These are phyloP conservation scores for Termitomyces sp. DNA, from an alignment of 768 basidiomycete species.

Conservation along the genomic window DNA sequence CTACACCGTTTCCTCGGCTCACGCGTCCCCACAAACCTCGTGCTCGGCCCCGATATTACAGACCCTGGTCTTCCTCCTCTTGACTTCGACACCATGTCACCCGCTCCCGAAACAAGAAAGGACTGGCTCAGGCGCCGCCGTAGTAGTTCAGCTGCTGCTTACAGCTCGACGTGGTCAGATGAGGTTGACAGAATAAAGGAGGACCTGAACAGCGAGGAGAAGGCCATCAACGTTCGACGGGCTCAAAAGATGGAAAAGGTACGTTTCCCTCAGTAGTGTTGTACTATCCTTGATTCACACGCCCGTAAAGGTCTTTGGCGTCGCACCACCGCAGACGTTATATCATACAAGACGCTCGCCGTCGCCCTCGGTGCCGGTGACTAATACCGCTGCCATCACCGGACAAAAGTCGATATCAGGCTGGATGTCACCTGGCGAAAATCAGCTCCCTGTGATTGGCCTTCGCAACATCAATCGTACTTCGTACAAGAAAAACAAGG, in stretches of 20 bases:
- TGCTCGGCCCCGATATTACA: constrained; percentile 44
- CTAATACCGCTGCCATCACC: constrained; percentile 13
- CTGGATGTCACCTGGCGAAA: constrained; percentile 19
- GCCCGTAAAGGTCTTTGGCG: constrained; percentile 69
- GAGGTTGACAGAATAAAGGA: constrained; percentile 63
- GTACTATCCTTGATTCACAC: neutral
- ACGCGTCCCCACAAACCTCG: constrained; percentile 66
- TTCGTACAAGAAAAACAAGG: constrained; percentile 41
- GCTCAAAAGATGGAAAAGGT: constrained; percentile 91
- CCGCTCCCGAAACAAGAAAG: constrained; percentile 27
- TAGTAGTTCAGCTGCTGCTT: constrained; percentile 50
- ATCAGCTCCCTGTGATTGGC: constrained; percentile 17
- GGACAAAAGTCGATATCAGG: constrained; percentile 13
- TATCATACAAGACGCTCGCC: constrained; percentile 62
- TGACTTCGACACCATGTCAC: constrained; percentile 19
- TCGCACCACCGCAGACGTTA: constrained; percentile 75
- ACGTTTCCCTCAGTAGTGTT: constrained; percentile 11
- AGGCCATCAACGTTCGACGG: constrained; percentile 74
- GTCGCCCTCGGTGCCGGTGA: constrained; percentile 28
- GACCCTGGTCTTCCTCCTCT: constrained; percentile 25
- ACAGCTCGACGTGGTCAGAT: constrained; percentile 47
- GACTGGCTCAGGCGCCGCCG: constrained; percentile 47
- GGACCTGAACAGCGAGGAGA: constrained; percentile 69
- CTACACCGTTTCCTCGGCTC: constrained; percentile 87
- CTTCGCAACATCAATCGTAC: constrained; percentile 46